These are phyloP conservation scores for Pochonia chlamydosporia DNA, from an alignment of 2,329 filamentous ascomycete genomes.

Conservation along the genomic window DNA sequence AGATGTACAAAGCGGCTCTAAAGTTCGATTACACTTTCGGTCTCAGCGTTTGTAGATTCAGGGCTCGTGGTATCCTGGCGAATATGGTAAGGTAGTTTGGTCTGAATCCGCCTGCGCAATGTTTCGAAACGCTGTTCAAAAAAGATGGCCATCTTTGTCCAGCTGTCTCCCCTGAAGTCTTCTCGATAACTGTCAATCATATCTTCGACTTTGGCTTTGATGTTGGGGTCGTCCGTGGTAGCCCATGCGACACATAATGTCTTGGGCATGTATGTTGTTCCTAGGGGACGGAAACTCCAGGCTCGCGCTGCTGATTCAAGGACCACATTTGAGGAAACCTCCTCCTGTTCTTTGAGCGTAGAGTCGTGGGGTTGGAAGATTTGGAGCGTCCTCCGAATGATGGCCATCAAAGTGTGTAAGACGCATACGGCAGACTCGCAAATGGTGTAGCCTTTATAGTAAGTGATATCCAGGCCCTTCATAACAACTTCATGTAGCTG, in stretches of 20 bases:
- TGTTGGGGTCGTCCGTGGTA: constrained; percentile 3
- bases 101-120: neutral
- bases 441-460: constrained; percentile 8
- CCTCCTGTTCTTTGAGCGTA: neutral
- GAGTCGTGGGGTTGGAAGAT: constrained; percentile 4
- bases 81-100: neutral
- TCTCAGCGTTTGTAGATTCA: constrained; percentile 2
- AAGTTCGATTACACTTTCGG: neutral
- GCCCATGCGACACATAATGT: constrained; percentile 7
- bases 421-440: constrained; percentile 8
- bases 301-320: constrained; percentile 5
- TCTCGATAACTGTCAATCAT: constrained; percentile 7
- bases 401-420: constrained; percentile 6
- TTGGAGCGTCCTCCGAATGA: constrained; percentile 5
- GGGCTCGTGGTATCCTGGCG: constrained; percentile 3
- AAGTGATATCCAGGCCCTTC: neutral
- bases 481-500: constrained; percentile 4
- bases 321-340: neutral
- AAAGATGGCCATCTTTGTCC: constrained; percentile 5
- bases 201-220: constrained; percentile 1
- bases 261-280: constrained; percentile 7
- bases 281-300: constrained; percentile 7
- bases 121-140: constrained; percentile 6
- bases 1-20: too few species aligned
- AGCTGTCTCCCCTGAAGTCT: constrained; percentile 5